phyloP scores from a whole-genome alignment of 2,329 filamentous ascomycete genomes.

The Hortaea sp. region DNA sequence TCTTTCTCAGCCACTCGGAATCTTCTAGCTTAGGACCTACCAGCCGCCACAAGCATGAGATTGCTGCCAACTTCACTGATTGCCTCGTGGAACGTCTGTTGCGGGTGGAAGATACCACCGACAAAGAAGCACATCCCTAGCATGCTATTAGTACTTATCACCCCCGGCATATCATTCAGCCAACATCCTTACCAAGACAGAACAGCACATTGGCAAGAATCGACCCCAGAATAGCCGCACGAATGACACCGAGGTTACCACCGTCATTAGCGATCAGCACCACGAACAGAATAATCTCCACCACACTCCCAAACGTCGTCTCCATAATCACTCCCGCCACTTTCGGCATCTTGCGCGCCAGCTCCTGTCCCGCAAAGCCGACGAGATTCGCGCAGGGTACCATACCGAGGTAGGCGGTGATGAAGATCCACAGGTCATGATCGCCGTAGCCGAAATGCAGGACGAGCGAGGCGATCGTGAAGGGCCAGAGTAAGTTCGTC shows the following conservation, averaged over 20 bases:
- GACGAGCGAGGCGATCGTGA: slow-evolving; percentile 38
- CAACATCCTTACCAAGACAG: slow-evolving; percentile 41
- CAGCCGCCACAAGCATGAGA: slow-evolving; percentile 64
- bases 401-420: slow-evolving; percentile 40
- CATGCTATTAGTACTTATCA: background rate
- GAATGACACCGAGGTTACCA: slow-evolving; percentile 49
- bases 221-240: slow-evolving; percentile 72
- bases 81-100: slow-evolving; percentile 63
- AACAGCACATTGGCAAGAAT: slow-evolving; percentile 73
- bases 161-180: background rate
- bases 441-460: slow-evolving; percentile 37
- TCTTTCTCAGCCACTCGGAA: background rate
- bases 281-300: slow-evolving; percentile 76
- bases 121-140: slow-evolving; percentile 60
- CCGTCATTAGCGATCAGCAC: slow-evolving; percentile 45
- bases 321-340: slow-evolving; percentile 52
- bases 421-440: slow-evolving; percentile 35
- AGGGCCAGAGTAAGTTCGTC: slow-evolving; percentile 41
- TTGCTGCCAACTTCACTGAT: slow-evolving; percentile 73
- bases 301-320: slow-evolving; percentile 54
- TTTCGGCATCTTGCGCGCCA: slow-evolving; percentile 64
- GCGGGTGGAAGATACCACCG: slow-evolving; percentile 58
- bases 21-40: background rate
- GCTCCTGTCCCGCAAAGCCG: slow-evolving; percentile 57
- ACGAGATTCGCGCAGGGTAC: slow-evolving; percentile 41